These are phyloP conservation scores for Ogataea ganodermae DNA, from an alignment of 805 yeast species.

Conservation along the genomic window DNA sequence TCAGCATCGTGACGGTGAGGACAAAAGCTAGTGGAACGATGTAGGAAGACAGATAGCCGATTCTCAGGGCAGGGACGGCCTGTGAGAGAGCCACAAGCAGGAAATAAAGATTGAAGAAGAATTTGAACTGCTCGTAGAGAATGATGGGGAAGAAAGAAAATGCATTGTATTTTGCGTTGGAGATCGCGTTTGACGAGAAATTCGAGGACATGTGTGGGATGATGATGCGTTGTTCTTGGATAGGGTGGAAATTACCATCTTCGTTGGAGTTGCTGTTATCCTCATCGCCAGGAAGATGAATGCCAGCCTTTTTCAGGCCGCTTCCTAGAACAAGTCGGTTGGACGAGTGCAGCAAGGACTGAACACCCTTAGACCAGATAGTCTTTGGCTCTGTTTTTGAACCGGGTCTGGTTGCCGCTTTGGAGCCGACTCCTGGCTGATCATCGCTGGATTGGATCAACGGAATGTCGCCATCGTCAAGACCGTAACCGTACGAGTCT, in stretches of 20 bases:
- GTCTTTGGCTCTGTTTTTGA: conserved; percentile 27
- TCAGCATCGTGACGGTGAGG: conserved; percentile 86
- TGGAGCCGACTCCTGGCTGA: conserved; percentile 5
- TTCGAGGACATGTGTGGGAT: conserved; percentile 39
- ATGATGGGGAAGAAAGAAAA: conserved; percentile 85
- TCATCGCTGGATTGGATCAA: conserved; percentile 22
- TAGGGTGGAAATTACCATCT: conserved; percentile 7
- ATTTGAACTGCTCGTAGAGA: conserved; percentile 93
- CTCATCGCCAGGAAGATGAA: conserved; percentile 30
- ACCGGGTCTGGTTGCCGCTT: conserved; percentile 17
- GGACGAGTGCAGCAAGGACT: conserved; percentile 28
- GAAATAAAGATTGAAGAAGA: conserved; percentile 92
- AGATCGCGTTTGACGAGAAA: conserved; percentile 73
- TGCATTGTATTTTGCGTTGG: conserved; percentile 93
- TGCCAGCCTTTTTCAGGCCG: conserved; percentile 24
- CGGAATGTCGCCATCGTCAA: conserved; percentile 29
- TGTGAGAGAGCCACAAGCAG: conserved; percentile 92
- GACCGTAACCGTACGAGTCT: conserved; percentile 22
- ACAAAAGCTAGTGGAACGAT: conserved; percentile 95
- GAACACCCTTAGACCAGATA: conserved; percentile 35
- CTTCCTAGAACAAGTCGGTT: conserved; percentile 29
- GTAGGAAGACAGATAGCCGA: conserved; percentile 91
- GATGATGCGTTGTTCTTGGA: conserved; percentile 36
- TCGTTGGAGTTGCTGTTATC: conserved; percentile 9
- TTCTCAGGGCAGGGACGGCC: conserved; percentile 82